A percentile compares a stretch with the other conserved stretches of the same genome.
phyloP scores from a whole-genome alignment of 805 yeast genomes.

The Suhomyces emberorum region DNA sequence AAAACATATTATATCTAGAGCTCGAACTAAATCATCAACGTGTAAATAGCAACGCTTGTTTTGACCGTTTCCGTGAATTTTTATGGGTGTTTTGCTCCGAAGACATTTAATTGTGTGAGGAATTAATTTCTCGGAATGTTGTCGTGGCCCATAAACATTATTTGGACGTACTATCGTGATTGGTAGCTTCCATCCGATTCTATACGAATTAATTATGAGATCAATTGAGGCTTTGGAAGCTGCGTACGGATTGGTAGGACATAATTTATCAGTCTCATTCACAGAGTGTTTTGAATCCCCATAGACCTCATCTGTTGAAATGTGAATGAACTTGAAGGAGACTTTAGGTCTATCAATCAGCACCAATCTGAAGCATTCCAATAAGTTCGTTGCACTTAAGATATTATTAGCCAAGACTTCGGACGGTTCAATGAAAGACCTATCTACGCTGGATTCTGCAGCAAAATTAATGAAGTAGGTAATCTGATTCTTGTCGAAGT shows the following conservation, averaged over 20 bases:
- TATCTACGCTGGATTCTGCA: slow-evolving; percentile 55
- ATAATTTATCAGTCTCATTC: slow-evolving; percentile 35
- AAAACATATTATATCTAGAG: slow-evolving; percentile 34
- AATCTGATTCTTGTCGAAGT: slow-evolving; percentile 17
- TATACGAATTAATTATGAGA: slow-evolving; percentile 44
- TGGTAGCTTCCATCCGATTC: slow-evolving; percentile 41
- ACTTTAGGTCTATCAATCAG: not conserved
- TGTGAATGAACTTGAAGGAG: slow-evolving; percentile 32
- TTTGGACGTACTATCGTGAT: slow-evolving; percentile 44
- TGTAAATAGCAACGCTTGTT: slow-evolving; percentile 45
- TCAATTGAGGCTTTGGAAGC: slow-evolving; percentile 57
- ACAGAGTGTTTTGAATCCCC: slow-evolving; percentile 33
- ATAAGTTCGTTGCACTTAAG: slow-evolving; percentile 43
- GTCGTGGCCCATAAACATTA: slow-evolving; percentile 53
- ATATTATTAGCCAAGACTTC: slow-evolving; percentile 45
- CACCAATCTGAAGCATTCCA: slow-evolving; percentile 36
- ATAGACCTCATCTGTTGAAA: slow-evolving; percentile 60
- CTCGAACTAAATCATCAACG: slow-evolving; percentile 39
- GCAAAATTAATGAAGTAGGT: slow-evolving; percentile 48
- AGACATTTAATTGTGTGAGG: slow-evolving; percentile 25
- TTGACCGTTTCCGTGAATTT: slow-evolving; percentile 48
- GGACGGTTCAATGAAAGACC: slow-evolving; percentile 44
- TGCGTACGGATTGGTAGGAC: slow-evolving; percentile 56
- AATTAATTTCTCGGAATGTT: slow-evolving; percentile 53
- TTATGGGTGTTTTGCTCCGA: slow-evolving; percentile 20